Base-by-base conservation (phyloP, 352 stramenopile genomes). In the Pythium graminicola region DNA sequence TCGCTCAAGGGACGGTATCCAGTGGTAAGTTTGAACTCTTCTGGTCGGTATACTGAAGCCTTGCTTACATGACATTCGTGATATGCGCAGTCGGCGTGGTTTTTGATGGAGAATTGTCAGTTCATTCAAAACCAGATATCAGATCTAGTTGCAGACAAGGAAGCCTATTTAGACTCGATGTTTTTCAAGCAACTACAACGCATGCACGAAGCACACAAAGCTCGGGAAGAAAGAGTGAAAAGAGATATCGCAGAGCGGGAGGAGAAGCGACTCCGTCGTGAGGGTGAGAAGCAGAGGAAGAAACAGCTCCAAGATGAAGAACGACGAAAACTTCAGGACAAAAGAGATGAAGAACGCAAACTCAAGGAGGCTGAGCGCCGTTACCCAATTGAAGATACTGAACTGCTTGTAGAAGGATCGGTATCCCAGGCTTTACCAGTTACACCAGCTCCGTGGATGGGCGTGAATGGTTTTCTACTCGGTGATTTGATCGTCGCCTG, bases 111-210 rank as follows among this genome's bases (percentile, higher is more conserved):
- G 32, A 90, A 93, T 24, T 89, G 76, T 29, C 67, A 77, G 7
- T 93, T 93, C 27, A 86, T 93, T n/a, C 64, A 72, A 29, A 72
- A 71, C 26, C 82, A 93, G 52, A 86, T 93, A 32, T 85, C 49
- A 29, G 84, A 88, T 59, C 39, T 93, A 26, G 86, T 89, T 23
- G 53, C 72, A 0, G 76, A 90, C 40, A 87, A 88, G 45, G 76
- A 89, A 22, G 55, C 66, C 14, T 93, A 89, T 40, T 57, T 90
- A 23, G 64, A 90, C 17, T 93, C 77, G 14, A 89, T 89, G 76
- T 93, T 93, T 50, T 90, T 93, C 57, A 86, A 81, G 54, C 79
- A 93, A 39, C 61, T 93, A 16, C 73, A 89, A 35, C 75, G 82
- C 22, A 52, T 90, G 52, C 67, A 81, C 52, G 73, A 90, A 48